phyloP scores from a whole-genome alignment of 257 asterid genomes.

The Solanum pimpinellifolium region DNA sequence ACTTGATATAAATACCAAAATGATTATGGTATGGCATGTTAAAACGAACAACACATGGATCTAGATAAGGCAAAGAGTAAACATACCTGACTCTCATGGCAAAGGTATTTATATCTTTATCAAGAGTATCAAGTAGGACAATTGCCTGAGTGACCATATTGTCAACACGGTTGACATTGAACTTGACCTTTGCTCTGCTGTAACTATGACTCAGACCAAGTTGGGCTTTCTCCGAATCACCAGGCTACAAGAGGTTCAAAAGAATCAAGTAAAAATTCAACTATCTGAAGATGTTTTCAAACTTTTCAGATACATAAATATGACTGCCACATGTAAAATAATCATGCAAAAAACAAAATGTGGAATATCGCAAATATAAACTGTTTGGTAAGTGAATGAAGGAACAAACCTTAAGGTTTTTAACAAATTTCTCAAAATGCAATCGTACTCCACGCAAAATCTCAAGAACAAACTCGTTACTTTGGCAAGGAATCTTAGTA shows the following conservation, averaged over 20 bases:
- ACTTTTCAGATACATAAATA: neutral
- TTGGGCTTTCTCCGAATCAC: constrained; percentile 92
- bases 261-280: neutral
- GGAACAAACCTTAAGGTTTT: constrained; percentile 61
- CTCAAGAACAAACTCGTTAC: constrained; percentile 80
- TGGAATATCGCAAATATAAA: neutral
- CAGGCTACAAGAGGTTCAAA: constrained; percentile 30
- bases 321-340: neutral
- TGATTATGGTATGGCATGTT: neutral
- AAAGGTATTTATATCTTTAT: constrained; percentile 84
- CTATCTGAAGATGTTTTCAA: neutral
- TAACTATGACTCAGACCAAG: constrained; percentile 94
- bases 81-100: constrained; percentile 92
- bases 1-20: neutral
- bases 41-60: neutral
- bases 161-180: constrained; percentile 93
- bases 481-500: constrained; percentile 80
- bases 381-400: neutral
- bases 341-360: neutral
- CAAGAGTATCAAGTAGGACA: constrained; percentile 89
- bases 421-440: constrained; percentile 59
- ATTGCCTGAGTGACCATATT: constrained; percentile 97
- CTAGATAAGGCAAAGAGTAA: neutral
- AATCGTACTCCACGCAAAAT: constrained; percentile 74
- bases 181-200: constrained; percentile 96